These are phyloP conservation scores for Protomyces pachydermus DNA, from an alignment of 1,139 yeast genomes.

Conservation along the genomic window DNA sequence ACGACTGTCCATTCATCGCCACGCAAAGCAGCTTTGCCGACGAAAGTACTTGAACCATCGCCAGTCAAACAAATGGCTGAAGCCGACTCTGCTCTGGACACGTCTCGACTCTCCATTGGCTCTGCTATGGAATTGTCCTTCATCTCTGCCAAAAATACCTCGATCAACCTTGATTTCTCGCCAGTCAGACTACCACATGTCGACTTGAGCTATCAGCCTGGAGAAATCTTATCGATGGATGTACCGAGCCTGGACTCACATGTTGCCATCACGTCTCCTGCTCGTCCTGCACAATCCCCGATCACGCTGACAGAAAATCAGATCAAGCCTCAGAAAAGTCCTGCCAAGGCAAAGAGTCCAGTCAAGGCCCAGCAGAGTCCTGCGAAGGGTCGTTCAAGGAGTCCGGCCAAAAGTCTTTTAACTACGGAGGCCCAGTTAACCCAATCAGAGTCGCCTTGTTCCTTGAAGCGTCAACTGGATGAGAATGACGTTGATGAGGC, in stretches of 20 bases:
- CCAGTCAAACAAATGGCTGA: background rate
- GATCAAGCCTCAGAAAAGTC: too few relatives aligned
- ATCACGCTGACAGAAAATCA: background rate
- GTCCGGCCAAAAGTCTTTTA: too few relatives aligned
- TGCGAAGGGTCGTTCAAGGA: background rate
- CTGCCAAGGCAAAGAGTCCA: background rate
- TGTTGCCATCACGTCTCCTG: background rate
- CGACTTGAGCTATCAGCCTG: background rate
- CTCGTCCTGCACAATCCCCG: background rate
- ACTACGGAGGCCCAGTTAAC: too few relatives aligned
- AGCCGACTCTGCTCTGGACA: background rate
- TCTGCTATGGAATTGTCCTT: background rate
- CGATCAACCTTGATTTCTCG: background rate
- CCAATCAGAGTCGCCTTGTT: background rate
- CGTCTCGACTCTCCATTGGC: background rate
- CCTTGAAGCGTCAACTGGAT: background rate
- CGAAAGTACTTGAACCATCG: background rate
- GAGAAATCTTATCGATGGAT: background rate
- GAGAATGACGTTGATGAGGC: background rate
- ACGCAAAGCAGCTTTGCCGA: background rate
- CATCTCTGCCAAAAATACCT: background rate
- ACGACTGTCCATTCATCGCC: background rate
- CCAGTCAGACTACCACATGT: background rate
- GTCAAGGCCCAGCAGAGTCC: background rate
- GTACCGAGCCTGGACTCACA: background rate